Conservation (phyloP, 1,139 yeast species). For the Pneumocystis carinii region DNA sequence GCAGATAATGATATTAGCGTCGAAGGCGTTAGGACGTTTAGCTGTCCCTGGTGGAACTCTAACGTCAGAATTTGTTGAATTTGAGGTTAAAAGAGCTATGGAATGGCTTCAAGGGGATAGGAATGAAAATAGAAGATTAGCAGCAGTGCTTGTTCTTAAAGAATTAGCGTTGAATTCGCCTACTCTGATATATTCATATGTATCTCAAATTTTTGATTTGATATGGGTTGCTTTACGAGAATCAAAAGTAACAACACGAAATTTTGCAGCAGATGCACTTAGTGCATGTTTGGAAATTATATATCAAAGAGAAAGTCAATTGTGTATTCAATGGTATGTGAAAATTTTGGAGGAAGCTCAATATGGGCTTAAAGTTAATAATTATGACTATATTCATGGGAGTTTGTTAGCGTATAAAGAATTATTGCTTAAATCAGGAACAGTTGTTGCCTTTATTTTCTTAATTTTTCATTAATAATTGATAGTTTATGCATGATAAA, state of each 20-base stretch:
- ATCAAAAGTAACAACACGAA: constrained; percentile 54
- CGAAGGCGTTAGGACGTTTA: constrained; percentile 69
- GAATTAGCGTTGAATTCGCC: constrained; percentile 84
- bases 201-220: constrained; percentile 62
- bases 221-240: constrained; percentile 83
- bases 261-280: constrained; percentile 72
- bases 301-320: constrained; percentile 58
- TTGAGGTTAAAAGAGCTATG: constrained; percentile 74
- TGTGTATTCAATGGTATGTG: constrained; percentile 60
- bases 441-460: constrained; percentile 15
- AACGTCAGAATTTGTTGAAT: constrained; percentile 84
- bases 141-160: constrained; percentile 70
- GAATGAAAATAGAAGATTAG: constrained; percentile 62
- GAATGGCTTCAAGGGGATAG: constrained; percentile 82
- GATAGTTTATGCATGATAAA: constrained; percentile 44
- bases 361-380: constrained; percentile 32
- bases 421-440: constrained; percentile 49
- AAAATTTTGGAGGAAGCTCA: constrained; percentile 51
- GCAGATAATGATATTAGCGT: constrained; percentile 75
- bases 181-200: constrained; percentile 61
- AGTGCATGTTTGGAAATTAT: constrained; percentile 66
- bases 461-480: background rate
- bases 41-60: constrained; percentile 82
- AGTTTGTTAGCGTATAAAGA: constrained; percentile 72
- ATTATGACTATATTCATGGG: constrained; percentile 70